Base-by-base conservation (phyloP, 1,139 yeast species). In the Saccharomycopsis hybrid region DNA sequence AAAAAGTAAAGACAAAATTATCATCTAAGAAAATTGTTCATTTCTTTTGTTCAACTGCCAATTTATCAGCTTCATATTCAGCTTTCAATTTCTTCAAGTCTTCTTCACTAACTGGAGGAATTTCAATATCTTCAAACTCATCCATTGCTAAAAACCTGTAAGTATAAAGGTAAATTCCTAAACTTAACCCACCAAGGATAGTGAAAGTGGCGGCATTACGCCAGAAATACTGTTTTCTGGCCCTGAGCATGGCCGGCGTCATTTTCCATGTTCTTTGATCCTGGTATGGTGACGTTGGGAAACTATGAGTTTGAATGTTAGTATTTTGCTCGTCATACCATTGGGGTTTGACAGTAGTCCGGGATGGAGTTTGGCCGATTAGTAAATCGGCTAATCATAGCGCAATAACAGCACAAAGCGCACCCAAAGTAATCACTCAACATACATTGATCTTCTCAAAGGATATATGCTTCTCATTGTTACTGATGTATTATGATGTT, bases 181-280 rank as follows among this genome's bases (percentile, higher is more conserved):
- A 69, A 3, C 94, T 83, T 47, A 87, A 68, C 13, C 83, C 76
- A 24, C 80, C 68, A 27, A 86, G 71, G 0, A 76, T 65, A 24
- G 72, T 71, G 50, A 90, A 78, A 0, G 82, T 78, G 25, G 78
- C 67, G 63, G 84, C 75, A 65, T 90, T 90, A 61, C 76, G 80
- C 76, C 81, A 78, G 69, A 89, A 85, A 63, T 77, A 90, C 41
- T 96, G 97, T 52, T 77, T 74, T 64, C 97, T 78, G 45, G 96
- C 96, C 59, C 97, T 74, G 60, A 87, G 73, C 72, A 90, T 82
- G 7, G 96, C 96, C 24, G 96, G 96, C 2, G 96, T 86, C 89
- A 89, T 89, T 64, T 85, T 85, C 69, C 81, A 84, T 27, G 95
- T 86, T 61, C 73, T 72, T 48, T 81, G 85, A 67, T 85, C 87